phyloP scores from a whole-genome alignment of 2,329 filamentous ascomycete species.

The Hypoxylon rubiginosum region DNA sequence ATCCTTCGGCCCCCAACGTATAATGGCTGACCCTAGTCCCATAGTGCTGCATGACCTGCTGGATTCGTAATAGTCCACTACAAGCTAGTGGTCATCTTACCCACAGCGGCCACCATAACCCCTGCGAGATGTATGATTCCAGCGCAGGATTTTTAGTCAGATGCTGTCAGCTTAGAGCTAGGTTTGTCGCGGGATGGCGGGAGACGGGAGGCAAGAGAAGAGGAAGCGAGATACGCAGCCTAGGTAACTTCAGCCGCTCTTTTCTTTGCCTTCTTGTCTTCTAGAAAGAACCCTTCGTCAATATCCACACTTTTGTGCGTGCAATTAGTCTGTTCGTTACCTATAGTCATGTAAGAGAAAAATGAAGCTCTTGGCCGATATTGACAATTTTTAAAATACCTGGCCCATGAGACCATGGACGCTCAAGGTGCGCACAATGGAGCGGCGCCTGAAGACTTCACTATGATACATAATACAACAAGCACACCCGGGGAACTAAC shows the following conservation, averaged over 20 bases:
- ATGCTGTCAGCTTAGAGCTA: slow-evolving; percentile 7
- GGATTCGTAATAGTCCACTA: not conserved
- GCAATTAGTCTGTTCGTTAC: not conserved
- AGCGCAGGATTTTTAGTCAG: not conserved
- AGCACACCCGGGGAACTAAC: slow-evolving; percentile 1
- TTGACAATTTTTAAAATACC: not conserved
- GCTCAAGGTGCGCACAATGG: not conserved
- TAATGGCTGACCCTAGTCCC: not conserved
- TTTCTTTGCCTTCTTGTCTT: not conserved
- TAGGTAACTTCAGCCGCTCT: slow-evolving; percentile 6
- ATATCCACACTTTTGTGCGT: not conserved
- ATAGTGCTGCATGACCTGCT: slow-evolving; percentile 1
- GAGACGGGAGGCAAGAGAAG: not conserved
- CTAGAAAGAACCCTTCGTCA: not conserved
- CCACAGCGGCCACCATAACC: not conserved
- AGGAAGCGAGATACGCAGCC: not conserved
- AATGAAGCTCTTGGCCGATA: not conserved
- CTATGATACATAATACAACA: slow-evolving; percentile 12
- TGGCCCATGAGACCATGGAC: slow-evolving; percentile 6
- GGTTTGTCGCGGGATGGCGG: slow-evolving; percentile 3
- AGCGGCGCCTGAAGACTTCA: slow-evolving; percentile 20
- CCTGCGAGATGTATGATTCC: not conserved
- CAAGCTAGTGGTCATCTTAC: not conserved
- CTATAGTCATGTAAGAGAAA: slow-evolving; percentile 7
- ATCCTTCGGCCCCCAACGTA: slow-evolving; percentile 3